Base-by-base conservation (phyloP, 768 basidiomycete genomes). In the Xerocomus potaroensis region DNA sequence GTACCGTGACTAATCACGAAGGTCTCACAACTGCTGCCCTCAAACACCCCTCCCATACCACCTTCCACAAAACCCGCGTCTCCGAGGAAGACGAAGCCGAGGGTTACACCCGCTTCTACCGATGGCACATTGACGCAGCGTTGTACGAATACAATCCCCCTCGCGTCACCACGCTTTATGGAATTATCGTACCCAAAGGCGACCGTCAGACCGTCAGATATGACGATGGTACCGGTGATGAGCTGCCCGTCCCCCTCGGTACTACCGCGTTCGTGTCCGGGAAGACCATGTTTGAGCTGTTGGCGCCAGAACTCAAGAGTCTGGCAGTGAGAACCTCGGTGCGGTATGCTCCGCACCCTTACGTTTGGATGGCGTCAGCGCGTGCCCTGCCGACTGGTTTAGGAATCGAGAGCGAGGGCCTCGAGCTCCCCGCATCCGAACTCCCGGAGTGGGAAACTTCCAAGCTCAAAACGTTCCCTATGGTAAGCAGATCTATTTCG, bases 61-160 rank as follows among this genome's bases (percentile, higher is more conserved):
- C 83, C 3, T 95, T 94, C 69, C 92, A 95, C 73, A 91, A 89
- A 69, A 85, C 84, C 27, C 67, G 66, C 18, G 75, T 94, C 29
- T 80, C 82, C 9, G 69, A 73, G 3, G 86, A 86, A 58, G 91
- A 93, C 50, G 85, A 87, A 55, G 80, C 68, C 8, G 74, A 77
- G 43, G 90, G 89, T n/a, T 65, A 75, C 36, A 93, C 91, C n/a
- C 77, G 91, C 31, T 93, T 87, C 75, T 92, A 91, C 65, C 74
- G 91, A 40, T 92, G 91, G 90, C 89, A 94, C 64, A 92, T 93
- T 65, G 91, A 93, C 55, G 91, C 92, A 1, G 89, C 89, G 2
- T 67, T 91, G 30, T 88, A 87, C 61, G 80, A 84, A 45, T 72
- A 84, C 11, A 78, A 80, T 21, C 87, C 87, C 15, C 91, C 91